Conservation (phyloP, 176 grass and related monocot genomes). For the Triticum dicoccoides region DNA sequence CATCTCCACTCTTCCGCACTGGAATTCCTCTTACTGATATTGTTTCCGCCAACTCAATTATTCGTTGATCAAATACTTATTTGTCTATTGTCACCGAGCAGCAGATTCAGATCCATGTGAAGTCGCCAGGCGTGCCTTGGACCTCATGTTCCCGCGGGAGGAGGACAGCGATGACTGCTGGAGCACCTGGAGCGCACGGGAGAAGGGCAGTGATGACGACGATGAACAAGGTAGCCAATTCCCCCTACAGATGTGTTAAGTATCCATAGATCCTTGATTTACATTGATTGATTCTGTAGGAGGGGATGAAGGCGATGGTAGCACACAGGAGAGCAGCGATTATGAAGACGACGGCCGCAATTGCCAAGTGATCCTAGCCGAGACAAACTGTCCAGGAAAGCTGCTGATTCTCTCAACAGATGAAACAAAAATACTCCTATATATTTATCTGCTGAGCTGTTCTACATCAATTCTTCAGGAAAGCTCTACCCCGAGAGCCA, state of each 20-base stretch:
- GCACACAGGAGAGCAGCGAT: background rate
- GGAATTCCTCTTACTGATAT: background rate
- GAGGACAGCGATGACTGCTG: background rate
- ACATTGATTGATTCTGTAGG: background rate
- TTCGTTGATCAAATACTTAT: background rate
- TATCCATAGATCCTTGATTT: background rate
- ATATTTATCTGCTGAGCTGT: background rate
- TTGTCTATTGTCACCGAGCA: background rate
- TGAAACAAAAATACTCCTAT: background rate
- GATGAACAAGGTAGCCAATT: background rate
- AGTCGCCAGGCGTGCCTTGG: background rate
- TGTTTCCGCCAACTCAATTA: background rate
- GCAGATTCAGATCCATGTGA: background rate
- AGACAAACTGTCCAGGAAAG: slow-evolving; percentile 6
- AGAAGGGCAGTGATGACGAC: background rate
- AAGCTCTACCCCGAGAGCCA: background rate
- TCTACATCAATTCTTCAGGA: background rate
- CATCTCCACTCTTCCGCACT: background rate
- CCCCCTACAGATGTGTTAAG: background rate
- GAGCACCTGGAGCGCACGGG: background rate
- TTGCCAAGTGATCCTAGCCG: background rate
- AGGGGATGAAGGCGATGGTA: background rate
- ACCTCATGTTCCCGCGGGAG: slow-evolving; percentile 3
- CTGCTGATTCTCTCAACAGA: background rate
- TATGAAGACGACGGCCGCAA: background rate